phyloP scores from a whole-genome alignment of 805 yeast species.

The Saccharomycopsis selenospora region DNA sequence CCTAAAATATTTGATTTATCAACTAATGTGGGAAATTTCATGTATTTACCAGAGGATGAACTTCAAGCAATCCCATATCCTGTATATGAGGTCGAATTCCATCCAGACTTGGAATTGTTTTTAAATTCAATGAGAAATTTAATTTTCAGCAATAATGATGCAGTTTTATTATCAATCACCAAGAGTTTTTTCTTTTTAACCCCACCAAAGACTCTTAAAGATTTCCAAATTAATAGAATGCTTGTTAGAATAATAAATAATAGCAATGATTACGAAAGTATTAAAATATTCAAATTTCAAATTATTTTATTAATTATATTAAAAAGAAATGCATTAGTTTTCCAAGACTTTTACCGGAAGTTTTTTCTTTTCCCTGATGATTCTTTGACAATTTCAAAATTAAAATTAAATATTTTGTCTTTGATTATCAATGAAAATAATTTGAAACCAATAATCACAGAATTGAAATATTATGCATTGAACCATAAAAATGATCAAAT shows the following conservation, averaged over 20 bases:
- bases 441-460: slow-evolving; percentile 46
- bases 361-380: slow-evolving; percentile 59
- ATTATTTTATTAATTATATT: slow-evolving; percentile 13
- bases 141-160: slow-evolving; percentile 45
- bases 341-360: slow-evolving; percentile 21
- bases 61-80: slow-evolving; percentile 32
- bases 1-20: slow-evolving; percentile 39
- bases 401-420: slow-evolving; percentile 58
- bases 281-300: slow-evolving; percentile 12
- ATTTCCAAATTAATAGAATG: slow-evolving; percentile 42
- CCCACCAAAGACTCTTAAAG: slow-evolving; percentile 45
- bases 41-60: slow-evolving; percentile 37
- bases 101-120: slow-evolving; percentile 53
- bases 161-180: slow-evolving; percentile 55
- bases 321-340: slow-evolving; percentile 18
- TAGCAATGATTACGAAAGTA: slow-evolving; percentile 2
- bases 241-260: slow-evolving; percentile 38
- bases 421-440: slow-evolving; percentile 48
- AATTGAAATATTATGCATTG: slow-evolving; percentile 52
- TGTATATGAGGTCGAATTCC: slow-evolving; percentile 37
- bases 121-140: slow-evolving; percentile 41
- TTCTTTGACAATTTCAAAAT: slow-evolving; percentile 32
- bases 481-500: slow-evolving; percentile 24
- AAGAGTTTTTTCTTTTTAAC: slow-evolving; percentile 52
- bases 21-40: slow-evolving; percentile 24